These are phyloP conservation scores for Ceratocystiopsis sp. DNA, from an alignment of 2,329 filamentous ascomycete genomes.

Conservation along the genomic window DNA sequence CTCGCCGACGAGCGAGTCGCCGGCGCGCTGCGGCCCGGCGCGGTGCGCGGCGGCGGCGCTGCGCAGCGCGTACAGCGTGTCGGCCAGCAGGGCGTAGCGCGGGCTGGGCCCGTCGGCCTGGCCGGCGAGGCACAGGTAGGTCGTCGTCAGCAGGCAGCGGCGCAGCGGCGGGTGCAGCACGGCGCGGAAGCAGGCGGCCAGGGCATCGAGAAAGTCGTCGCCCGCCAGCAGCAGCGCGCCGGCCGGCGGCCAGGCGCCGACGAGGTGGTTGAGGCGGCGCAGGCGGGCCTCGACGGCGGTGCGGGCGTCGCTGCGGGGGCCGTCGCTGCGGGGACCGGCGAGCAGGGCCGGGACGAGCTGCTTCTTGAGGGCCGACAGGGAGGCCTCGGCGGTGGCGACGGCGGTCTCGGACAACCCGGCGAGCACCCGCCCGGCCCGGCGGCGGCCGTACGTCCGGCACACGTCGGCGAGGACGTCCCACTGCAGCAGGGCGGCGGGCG, in stretches of 20 bases:
- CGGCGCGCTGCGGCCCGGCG: slow-evolving; percentile 34
- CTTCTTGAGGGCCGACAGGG: slow-evolving; percentile 42
- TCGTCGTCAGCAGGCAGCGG: slow-evolving; percentile 51
- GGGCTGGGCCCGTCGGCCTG: slow-evolving; percentile 49
- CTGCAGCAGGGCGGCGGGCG: slow-evolving; percentile 31
- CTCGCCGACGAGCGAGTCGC: slow-evolving; percentile 62
- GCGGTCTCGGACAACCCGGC: slow-evolving; percentile 33
- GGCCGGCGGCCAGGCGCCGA: slow-evolving; percentile 40
- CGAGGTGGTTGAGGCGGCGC: slow-evolving; percentile 42
- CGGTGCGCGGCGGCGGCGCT: slow-evolving; percentile 49
- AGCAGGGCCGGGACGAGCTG: slow-evolving; percentile 46
- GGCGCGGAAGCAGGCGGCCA: slow-evolving; percentile 47
- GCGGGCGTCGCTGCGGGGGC: slow-evolving; percentile 27
- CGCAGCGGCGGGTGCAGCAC: slow-evolving; percentile 42
- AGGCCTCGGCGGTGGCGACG: slow-evolving; percentile 31
- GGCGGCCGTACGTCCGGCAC: slow-evolving; percentile 48
- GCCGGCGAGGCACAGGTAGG: slow-evolving; percentile 59
- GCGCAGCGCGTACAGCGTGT: slow-evolving; percentile 71
- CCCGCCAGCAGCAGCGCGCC: slow-evolving; percentile 58
- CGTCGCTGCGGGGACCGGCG: slow-evolving; percentile 30
- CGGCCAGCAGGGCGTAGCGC: slow-evolving; percentile 59
- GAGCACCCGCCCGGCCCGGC: slow-evolving; percentile 34
- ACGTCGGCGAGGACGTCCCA: slow-evolving; percentile 57
- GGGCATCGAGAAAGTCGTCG: slow-evolving; percentile 70
- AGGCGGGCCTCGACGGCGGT: slow-evolving; percentile 37